Evolutionary conservation across 2,329 filamentous ascomycete species (phyloP), one percentile per base, ranked within the genome.

Genomic region (Penicillium verrucosum): DNA sequence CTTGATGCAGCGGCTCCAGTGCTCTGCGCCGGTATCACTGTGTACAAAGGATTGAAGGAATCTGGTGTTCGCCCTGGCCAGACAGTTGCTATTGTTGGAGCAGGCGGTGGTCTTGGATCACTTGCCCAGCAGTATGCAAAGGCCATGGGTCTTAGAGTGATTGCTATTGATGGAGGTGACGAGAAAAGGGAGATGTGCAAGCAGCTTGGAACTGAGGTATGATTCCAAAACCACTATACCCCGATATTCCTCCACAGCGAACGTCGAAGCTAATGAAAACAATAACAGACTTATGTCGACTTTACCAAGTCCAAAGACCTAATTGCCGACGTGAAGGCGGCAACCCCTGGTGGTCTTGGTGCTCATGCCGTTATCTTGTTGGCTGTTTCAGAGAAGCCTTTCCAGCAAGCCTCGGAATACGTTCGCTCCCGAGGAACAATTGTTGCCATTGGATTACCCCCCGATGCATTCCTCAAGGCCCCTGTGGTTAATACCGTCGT

Each of bases 31-130:
- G 90, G 90, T 72, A 87, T 94, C 75, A 94, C 90, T 14, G 90
- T 94, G 61, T 95, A 94, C 82, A 94, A 92, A 79, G 90, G 88
- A 12, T 75, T 95, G 59, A 95, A 95, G 79, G 90, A 95, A 76
- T 91, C 89, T 0, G 86, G 85, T 29, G 87, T 83, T 37, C 80
- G 82, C 52, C 85, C 91, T 1, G 90, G 91, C 27, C 85, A 95
- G 75, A 87, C 81, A 37, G 85, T 95, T 38, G 92, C 90, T 62
- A 88, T 96, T 63, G 90, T 95, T 59, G 92, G 92, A 70, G 91
- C 90, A 16, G 90, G 90, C 60, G 91, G 91, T 75, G 90, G 90
- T 68, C 83, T 96, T 49, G 91, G 90, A 21, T 87, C 83, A 46
- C 79, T 95, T 58, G 92, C 91, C 14, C 82, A 89, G 64, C 92